A percentile compares a stretch with the other conserved stretches of the same genome.
These are phyloP conservation scores for Microsporum canis DNA, from an alignment of 2,329 filamentous ascomycete genomes.

Conservation along the genomic window DNA sequence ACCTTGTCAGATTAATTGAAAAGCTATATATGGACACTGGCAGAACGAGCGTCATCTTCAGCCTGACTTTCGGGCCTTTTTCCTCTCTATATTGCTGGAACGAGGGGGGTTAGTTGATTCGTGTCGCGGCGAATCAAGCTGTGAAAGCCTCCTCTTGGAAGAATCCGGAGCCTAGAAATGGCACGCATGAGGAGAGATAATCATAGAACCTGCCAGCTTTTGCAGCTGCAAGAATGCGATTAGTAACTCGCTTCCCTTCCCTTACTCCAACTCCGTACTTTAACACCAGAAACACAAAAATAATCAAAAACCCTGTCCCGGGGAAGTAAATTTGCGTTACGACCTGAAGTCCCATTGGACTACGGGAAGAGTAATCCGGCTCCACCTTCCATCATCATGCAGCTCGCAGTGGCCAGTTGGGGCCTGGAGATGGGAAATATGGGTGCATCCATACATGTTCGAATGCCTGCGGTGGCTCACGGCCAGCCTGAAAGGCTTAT, in stretches of 20 bases:
- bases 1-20: conserved; percentile 1
- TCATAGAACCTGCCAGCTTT: background rate
- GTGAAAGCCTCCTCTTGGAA: background rate
- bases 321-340: conserved; percentile 3
- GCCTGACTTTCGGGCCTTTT: background rate
- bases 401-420: background rate
- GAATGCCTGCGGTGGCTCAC: background rate
- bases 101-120: background rate
- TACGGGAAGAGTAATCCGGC: background rate
- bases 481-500: background rate
- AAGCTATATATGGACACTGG: background rate
- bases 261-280: conserved; percentile 1
- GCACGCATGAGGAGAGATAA: background rate
- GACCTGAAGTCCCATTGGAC: background rate
- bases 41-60: background rate
- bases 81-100: background rate
- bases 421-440: background rate
- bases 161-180: background rate
- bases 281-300: conserved; percentile 1
- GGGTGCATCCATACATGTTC: background rate
- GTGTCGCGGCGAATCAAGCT: background rate
- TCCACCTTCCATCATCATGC: conserved; percentile 1
- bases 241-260: conserved; percentile 1
- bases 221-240: conserved; percentile 1
- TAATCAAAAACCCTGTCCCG: conserved; percentile 4